Conservation (phyloP, 495 filamentous ascomycete genomes). For the Penicillium canariense region DNA sequence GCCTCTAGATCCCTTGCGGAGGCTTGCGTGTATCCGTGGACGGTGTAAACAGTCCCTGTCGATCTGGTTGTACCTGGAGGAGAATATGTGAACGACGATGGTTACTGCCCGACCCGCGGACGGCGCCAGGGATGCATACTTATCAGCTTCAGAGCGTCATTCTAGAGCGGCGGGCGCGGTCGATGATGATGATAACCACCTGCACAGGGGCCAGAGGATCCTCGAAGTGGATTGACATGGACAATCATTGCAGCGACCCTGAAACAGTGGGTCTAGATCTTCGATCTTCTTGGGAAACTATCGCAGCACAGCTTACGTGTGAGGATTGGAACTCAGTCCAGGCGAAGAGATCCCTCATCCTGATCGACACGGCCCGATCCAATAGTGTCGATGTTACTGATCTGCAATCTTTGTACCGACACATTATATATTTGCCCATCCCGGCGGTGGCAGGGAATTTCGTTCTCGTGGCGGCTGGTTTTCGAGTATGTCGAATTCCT, state of each 20-base stretch:
- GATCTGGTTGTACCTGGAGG: not conserved
- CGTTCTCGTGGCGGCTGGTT: no score
- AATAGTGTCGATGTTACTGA: slow-evolving; percentile 3
- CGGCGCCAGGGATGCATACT: slow-evolving; percentile 10
- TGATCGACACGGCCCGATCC: slow-evolving; percentile 10
- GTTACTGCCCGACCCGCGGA: not conserved
- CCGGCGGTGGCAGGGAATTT: no score
- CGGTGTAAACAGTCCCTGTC: not conserved
- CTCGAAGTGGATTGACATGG: not conserved
- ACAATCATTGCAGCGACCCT: slow-evolving; percentile 1
- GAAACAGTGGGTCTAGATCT: not conserved
- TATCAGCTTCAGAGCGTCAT: not conserved
- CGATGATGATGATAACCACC: not conserved
- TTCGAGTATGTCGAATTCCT: not conserved
- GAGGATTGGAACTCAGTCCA: not conserved
- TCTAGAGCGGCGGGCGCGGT: not conserved
- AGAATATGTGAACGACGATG: not conserved
- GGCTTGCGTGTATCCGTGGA: slow-evolving; percentile 13
- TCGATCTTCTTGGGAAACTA: not conserved
- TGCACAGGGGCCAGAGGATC: not conserved
- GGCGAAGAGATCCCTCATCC: not conserved
- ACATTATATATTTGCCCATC: no score
- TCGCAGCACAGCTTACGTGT: not conserved
- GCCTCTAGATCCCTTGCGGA: slow-evolving; percentile 7
- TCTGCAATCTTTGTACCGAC: no score